Percentiles rank a stretch among this genome's conserved stretches.
Conservation (phyloP, 768 basidiomycete genomes). For the Nidularia sp. region DNA sequence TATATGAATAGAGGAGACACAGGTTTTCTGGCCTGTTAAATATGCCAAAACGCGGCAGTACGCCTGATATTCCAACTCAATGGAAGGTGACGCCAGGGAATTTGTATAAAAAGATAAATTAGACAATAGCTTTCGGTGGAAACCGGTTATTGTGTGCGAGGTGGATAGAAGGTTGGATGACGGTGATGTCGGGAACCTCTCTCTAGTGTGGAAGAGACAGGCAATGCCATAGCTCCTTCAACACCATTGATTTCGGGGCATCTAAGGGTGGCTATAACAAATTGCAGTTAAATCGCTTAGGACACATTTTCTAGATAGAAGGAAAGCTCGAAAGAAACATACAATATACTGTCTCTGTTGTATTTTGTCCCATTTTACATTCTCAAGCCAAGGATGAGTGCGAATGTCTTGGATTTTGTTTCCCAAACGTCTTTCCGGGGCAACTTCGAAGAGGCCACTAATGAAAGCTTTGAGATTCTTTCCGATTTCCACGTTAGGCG, state of each 20-base stretch:
- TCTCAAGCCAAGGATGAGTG: slow-evolving; percentile 39
- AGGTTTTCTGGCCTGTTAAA: too few relatives aligned
- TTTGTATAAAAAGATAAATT: neutral
- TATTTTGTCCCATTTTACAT: slow-evolving; percentile 46
- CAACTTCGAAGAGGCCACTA: slow-evolving; percentile 29
- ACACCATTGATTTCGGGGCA: slow-evolving; percentile 19
- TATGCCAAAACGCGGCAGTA: too few relatives aligned
- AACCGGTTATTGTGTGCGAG: slow-evolving; percentile 33
- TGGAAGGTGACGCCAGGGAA: neutral
- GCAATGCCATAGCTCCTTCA: slow-evolving; percentile 30
- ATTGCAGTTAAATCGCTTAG: neutral
- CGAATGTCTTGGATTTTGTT: slow-evolving; percentile 24
- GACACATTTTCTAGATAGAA: slow-evolving; percentile 4
- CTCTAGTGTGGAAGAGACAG: slow-evolving; percentile 28
- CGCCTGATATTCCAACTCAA: neutral
- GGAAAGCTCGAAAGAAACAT: slow-evolving; percentile 13
- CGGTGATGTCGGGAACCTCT: slow-evolving; percentile 33
- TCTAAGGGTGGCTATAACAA: slow-evolving; percentile 34
- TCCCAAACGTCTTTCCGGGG: slow-evolving; percentile 36
- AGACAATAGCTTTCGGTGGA: slow-evolving; percentile 4
- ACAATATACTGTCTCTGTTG: slow-evolving; percentile 38
- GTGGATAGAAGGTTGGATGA: slow-evolving; percentile 26
- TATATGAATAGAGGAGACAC: too few relatives aligned
- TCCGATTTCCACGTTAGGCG: slow-evolving; percentile 27
- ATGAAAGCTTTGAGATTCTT: slow-evolving; percentile 38